Evolutionary conservation across 768 basidiomycete species (phyloP).

Genomic region (Megacollybia marginata): DNA sequence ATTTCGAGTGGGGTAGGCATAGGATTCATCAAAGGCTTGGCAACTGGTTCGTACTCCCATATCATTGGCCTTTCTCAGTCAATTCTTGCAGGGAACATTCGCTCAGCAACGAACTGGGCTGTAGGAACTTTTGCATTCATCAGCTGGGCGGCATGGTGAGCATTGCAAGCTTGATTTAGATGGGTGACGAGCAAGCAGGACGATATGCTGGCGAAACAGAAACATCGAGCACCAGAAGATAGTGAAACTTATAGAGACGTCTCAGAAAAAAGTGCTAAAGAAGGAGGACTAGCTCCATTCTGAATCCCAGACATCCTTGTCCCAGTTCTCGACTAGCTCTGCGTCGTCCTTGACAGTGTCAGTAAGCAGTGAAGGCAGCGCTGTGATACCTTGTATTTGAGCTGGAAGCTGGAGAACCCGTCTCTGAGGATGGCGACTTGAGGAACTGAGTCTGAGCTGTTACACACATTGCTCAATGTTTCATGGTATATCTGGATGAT

Average conservation of each 20-base stretch:
- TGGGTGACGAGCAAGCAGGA: slow-evolving; percentile 1
- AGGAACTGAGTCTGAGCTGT: slow-evolving; percentile 34
- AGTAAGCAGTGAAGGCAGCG: not conserved
- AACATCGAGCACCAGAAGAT: slow-evolving; percentile 48
- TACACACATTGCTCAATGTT: slow-evolving; percentile 41
- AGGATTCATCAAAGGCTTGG: slow-evolving; percentile 65
- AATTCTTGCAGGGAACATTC: slow-evolving; percentile 38
- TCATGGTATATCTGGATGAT: slow-evolving; percentile 56
- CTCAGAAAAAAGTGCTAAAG: slow-evolving; percentile 50
- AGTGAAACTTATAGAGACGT: slow-evolving; percentile 49
- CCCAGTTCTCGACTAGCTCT: slow-evolving; percentile 71
- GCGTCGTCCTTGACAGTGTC: slow-evolving; percentile 46
- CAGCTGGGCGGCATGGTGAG: slow-evolving; percentile 61
- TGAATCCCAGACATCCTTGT: slow-evolving; percentile 52
- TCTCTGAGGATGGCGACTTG: slow-evolving; percentile 61
- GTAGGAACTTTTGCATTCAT: slow-evolving; percentile 65
- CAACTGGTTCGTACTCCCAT: slow-evolving; percentile 40
- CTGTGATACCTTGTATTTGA: slow-evolving; percentile 49
- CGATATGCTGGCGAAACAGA: slow-evolving; percentile 50
- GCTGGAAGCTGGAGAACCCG: slow-evolving; percentile 69
- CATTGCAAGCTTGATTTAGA: slow-evolving; percentile 6
- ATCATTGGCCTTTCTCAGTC: not conserved
- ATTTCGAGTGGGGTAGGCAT: slow-evolving; percentile 77
- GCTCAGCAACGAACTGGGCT: slow-evolving; percentile 70
- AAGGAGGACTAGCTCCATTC: slow-evolving; percentile 30